A percentile compares a stretch with the other conserved stretches of the same genome.
phyloP scores from a whole-genome alignment of 1,284 basidiomycete genomes.

The Cryptococcus jaspeensis region DNA sequence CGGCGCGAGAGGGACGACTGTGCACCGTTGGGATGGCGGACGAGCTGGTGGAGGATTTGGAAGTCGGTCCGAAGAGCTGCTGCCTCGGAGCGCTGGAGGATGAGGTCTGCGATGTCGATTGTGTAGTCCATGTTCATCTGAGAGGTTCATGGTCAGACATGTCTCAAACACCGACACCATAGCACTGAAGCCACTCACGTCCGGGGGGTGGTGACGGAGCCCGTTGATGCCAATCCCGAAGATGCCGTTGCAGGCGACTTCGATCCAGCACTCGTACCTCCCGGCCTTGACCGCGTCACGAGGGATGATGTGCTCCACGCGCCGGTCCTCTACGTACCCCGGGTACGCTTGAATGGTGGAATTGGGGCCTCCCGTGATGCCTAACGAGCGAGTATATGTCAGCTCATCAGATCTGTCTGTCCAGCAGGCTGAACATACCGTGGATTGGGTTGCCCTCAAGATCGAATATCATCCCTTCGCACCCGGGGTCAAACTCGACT shows the following conservation, averaged over 20 bases:
- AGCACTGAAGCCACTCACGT: too few species aligned
- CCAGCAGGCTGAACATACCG: conserved; percentile 92
- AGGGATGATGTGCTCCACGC: conserved; percentile 92
- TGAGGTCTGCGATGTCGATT: conserved; percentile 81
- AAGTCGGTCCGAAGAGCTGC: conserved; percentile 88
- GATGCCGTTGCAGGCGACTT: conserved; percentile 84
- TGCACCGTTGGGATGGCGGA: conserved; percentile 72
- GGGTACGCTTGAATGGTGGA: too few species aligned
- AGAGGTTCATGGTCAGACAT: too few species aligned
- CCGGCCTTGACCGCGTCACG: conserved; percentile 63
- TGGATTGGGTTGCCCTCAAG: conserved; percentile 77
- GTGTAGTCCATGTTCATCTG: conserved; percentile 73
- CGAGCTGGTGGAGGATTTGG: conserved; percentile 67
- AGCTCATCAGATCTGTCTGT: too few species aligned
- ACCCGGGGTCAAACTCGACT: conserved; percentile 91
- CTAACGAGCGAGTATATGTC: too few species aligned
- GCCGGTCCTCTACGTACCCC: conserved; percentile 76
- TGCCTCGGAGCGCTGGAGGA: conserved; percentile 84
- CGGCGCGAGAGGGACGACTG: conserved; percentile 80
- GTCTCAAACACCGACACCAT: too few species aligned
- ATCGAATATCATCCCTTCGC: conserved; percentile 89
- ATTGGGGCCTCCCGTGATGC: too few species aligned
- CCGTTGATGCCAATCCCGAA: conserved; percentile 86
- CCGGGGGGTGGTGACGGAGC: too few species aligned
- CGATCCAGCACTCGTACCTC: conserved; percentile 74